These are phyloP conservation scores for Alternaria consortialis DNA, from an alignment of 2,329 filamentous ascomycete species.

Conservation along the genomic window DNA sequence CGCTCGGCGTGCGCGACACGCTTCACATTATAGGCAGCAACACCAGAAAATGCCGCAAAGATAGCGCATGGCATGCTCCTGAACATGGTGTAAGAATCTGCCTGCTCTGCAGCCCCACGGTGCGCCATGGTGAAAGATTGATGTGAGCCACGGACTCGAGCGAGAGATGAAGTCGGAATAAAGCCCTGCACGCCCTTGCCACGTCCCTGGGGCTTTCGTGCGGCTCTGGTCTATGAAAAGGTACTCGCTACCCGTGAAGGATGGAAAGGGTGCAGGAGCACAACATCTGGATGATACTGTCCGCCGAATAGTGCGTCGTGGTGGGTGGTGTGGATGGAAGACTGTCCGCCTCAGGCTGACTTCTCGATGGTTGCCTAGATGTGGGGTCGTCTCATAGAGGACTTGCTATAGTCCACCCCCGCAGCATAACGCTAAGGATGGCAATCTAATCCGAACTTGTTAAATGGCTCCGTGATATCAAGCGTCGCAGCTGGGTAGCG, in stretches of 20 bases:
- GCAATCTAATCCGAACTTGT: not conserved
- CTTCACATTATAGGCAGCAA: conserved; percentile 3
- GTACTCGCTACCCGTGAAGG: not conserved
- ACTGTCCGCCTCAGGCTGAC: not conserved
- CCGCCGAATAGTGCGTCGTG: not conserved
- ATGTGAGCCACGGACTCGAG: not conserved
- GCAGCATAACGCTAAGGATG: not conserved
- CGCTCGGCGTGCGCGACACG: not conserved
- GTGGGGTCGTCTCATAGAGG: not conserved
- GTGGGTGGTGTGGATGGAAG: not conserved
- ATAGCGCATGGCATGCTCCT: not conserved
- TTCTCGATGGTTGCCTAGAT: not conserved
- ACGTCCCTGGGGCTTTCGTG: not conserved
- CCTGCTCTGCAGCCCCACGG: not conserved
- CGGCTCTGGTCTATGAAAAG: not conserved
- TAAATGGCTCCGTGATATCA: not conserved
- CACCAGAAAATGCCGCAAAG: not conserved
- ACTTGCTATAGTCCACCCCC: not conserved
- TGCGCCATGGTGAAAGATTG: not conserved
- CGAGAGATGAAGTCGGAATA: conserved; percentile 3
- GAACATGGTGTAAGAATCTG: not conserved
- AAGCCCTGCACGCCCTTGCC: conserved; percentile 3
- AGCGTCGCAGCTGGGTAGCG: not conserved
- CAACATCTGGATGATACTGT: not conserved
- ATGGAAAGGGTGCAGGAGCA: not conserved